A percentile compares a stretch with the other conserved stretches of the same genome.
Evolutionary conservation across 768 basidiomycete species (phyloP).

Genomic region (Cystoderma amianthinum): DNA sequence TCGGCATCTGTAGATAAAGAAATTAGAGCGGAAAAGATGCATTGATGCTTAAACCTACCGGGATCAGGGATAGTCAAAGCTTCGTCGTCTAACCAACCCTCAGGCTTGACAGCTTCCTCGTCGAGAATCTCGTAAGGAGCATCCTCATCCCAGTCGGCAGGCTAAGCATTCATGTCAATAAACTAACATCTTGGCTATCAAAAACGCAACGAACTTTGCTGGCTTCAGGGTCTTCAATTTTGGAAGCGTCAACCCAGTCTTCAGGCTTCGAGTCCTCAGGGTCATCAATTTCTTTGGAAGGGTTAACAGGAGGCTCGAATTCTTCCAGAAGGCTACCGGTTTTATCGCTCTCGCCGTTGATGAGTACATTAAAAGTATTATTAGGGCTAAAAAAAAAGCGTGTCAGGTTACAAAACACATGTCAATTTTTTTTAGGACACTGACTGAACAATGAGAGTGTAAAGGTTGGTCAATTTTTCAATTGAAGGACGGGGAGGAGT

Average conservation of each 20-base stretch:
- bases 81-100: slow-evolving; percentile 94
- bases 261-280: slow-evolving; percentile 84
- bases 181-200: background rate
- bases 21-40: background rate
- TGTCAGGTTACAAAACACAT: too few species aligned
- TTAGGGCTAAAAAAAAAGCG: slow-evolving; percentile 53
- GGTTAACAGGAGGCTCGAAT: slow-evolving; percentile 92
- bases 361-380: slow-evolving; percentile 87
- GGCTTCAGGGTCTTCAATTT: slow-evolving; percentile 80
- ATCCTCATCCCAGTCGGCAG: slow-evolving; percentile 97
- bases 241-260: slow-evolving; percentile 89
- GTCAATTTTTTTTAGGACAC: slow-evolving; percentile 20
- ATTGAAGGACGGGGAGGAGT: slow-evolving; percentile 78
- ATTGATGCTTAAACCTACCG: slow-evolving; percentile 44
- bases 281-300: slow-evolving; percentile 89
- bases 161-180: slow-evolving; percentile 33
- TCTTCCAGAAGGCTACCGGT: slow-evolving; percentile 86
- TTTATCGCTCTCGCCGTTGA: slow-evolving; percentile 81
- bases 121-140: slow-evolving; percentile 91
- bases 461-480: slow-evolving; percentile 87
- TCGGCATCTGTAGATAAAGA: slow-evolving; percentile 49
- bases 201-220: slow-evolving; percentile 48
- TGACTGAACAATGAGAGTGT: slow-evolving; percentile 89
- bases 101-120: slow-evolving; percentile 83
- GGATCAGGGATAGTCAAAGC: slow-evolving; percentile 79